A percentile compares a stretch with the other conserved stretches of the same genome.
phyloP scores from a whole-genome alignment of 1,284 basidiomycete species.

The Ustilago tritici region DNA sequence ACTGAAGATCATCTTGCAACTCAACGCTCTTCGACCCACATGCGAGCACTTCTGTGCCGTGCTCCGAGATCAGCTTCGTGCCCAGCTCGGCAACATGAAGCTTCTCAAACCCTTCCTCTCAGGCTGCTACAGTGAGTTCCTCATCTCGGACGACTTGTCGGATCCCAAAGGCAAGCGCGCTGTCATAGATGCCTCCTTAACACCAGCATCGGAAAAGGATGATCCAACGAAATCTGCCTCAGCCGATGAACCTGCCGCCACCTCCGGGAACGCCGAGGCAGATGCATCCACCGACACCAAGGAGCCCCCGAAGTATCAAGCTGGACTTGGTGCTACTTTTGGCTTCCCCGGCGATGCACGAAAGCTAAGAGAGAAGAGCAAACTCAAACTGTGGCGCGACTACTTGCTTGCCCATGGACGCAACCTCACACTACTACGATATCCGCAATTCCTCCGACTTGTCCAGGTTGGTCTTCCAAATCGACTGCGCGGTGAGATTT shows the following conservation, averaged over 20 bases:
- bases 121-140: slow-evolving; percentile 93
- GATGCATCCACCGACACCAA: slow-evolving; percentile 23
- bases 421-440: slow-evolving; percentile 90
- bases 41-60: slow-evolving; percentile 93
- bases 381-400: slow-evolving; percentile 94
- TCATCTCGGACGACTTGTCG: slow-evolving; percentile 72
- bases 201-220: slow-evolving; percentile 26
- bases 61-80: slow-evolving; percentile 88
- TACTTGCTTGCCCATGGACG: slow-evolving; percentile 83
- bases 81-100: slow-evolving; percentile 83
- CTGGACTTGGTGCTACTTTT: slow-evolving; percentile 66
- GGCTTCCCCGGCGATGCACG: slow-evolving; percentile 70
- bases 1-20: slow-evolving; percentile 92
- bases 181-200: slow-evolving; percentile 24
- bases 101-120: slow-evolving; percentile 88
- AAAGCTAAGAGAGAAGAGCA: slow-evolving; percentile 84
- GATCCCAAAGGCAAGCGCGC: slow-evolving; percentile 71
- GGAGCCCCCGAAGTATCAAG: slow-evolving; percentile 43
- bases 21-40: slow-evolving; percentile 93
- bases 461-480: slow-evolving; percentile 98
- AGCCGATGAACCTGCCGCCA: slow-evolving; percentile 15
- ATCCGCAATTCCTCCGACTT: slow-evolving; percentile 94
- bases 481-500: slow-evolving; percentile 93
- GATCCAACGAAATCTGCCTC: slow-evolving; percentile 10
- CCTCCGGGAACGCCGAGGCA: slow-evolving; percentile 14